Conservation (phyloP, 2,329 filamentous ascomycete species). For the Cladosporium halotolerans region DNA sequence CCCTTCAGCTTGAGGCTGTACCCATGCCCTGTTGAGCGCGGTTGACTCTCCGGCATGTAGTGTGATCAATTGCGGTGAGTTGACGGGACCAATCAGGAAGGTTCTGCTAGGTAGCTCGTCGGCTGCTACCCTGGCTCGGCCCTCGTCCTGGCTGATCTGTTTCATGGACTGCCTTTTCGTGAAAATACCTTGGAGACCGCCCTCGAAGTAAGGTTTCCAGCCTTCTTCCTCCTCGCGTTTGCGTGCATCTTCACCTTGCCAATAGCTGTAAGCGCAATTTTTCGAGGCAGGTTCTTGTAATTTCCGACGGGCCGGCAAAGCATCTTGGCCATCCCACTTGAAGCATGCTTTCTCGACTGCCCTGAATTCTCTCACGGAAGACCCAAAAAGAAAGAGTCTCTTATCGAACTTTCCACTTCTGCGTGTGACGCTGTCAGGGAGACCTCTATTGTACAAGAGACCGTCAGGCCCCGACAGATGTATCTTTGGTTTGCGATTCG, state of each 20-base stretch:
- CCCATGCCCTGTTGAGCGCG: conserved; percentile 42
- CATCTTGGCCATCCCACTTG: conserved; percentile 43
- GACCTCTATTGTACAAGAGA: conserved; percentile 19
- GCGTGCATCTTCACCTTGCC: conserved; percentile 31
- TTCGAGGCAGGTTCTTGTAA: conserved; percentile 29
- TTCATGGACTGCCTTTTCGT: conserved; percentile 35
- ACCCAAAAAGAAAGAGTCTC: conserved; percentile 46
- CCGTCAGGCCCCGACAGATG: conserved; percentile 8
- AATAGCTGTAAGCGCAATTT: conserved; percentile 39
- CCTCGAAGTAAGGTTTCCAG: conserved; percentile 50
- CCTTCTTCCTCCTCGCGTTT: conserved; percentile 40
- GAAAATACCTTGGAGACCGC: conserved; percentile 38
- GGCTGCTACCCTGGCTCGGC: conserved; percentile 24
- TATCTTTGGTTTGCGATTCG: background rate
- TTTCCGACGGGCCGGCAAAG: conserved; percentile 44
- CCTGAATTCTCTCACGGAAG: conserved; percentile 43
- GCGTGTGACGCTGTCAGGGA: conserved; percentile 21
- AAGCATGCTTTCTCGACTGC: conserved; percentile 44
- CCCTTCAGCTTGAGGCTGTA: background rate
- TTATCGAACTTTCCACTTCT: conserved; percentile 37
- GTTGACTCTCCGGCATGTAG: conserved; percentile 39
- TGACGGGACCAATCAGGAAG: conserved; percentile 47
- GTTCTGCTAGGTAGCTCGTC: conserved; percentile 24
- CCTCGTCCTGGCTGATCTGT: conserved; percentile 33
- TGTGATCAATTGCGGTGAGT: conserved; percentile 38